Conservation (phyloP, 345 rosid genomes). For the Erucastrum elatum region DNA sequence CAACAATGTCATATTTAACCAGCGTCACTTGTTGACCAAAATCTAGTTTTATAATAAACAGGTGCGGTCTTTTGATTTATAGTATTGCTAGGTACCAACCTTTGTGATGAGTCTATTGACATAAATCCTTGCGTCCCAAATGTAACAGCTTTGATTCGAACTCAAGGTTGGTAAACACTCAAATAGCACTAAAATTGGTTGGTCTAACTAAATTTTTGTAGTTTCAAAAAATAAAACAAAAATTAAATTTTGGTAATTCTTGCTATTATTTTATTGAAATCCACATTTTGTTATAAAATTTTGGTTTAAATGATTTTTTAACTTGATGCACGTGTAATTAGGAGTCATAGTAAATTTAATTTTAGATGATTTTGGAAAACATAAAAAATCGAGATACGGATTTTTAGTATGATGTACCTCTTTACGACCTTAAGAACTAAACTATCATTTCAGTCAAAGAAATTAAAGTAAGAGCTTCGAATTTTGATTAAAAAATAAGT, state of each 20-base stretch:
- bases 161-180: background rate
- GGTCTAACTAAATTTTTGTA: background rate
- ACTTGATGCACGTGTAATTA: background rate
- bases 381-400: background rate
- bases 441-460: background rate
- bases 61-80: background rate
- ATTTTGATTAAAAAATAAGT: too few species aligned
- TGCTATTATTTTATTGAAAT: background rate
- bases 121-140: background rate
- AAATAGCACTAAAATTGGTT: background rate
- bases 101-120: background rate
- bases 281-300: background rate
- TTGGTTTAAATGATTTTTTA: background rate
- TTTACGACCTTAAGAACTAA: background rate
- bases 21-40: background rate
- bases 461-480: background rate
- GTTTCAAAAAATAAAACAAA: background rate
- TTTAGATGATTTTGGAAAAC: background rate
- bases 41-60: background rate
- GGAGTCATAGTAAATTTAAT: background rate
- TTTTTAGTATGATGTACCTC: background rate
- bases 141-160: background rate
- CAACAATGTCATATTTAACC: background rate
- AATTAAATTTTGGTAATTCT: background rate
- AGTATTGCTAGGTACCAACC: background rate